Evolutionary conservation across 305 asterid genomes (phyloP), one percentile per base, ranked within the genome.

Genomic region (Petunia hybrid): DNA sequence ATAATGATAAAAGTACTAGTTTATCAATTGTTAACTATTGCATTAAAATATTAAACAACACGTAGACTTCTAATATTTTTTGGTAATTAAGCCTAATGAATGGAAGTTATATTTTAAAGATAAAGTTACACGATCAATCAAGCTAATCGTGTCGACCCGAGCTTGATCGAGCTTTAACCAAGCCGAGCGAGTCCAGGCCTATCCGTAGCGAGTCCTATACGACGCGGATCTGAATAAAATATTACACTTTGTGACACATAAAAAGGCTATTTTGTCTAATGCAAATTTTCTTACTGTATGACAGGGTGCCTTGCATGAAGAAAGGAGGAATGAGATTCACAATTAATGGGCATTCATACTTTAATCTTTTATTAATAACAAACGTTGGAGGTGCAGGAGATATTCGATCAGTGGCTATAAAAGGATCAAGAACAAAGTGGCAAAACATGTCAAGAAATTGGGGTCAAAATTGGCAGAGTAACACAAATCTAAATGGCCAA

Each of bases 341-440:
- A 3, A 87, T 90, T 41, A 91, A 86, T 46, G 93, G 93, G 1
- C 91, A 90, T 70, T 84, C 90, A 1, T 90, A 85, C 81, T 91
- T 86, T 84, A 91, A 88, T 71, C 77, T 91, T 82, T 90, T 89
- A 63, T 76, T 91, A 82, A 75, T 90, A 60, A 91, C 91, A 35
- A 91, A 90, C 45, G 95, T 88, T 8, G 93, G 89, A 2, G 92
- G 93, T 57, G 89, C 92, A 2, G 93, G 92, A 59, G 93, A 90
- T 63, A 83, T 88, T 38, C 87, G 79, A n/a, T 77, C 81, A 0
- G 88, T 87, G 70, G 86, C 87, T 85, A 85, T 91, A 75, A 88
- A 89, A 87, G 90, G 92, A 59, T 84, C 91, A 77, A 87, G 85
- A 51, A 80, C 77, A 55, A 77, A 76, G 4, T 80, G 82, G 84